A percentile compares a stretch with the other conserved stretches of the same genome.
Evolutionary conservation across 345 rosid genomes (phyloP).

Genomic region (Populus nigra): DNA sequence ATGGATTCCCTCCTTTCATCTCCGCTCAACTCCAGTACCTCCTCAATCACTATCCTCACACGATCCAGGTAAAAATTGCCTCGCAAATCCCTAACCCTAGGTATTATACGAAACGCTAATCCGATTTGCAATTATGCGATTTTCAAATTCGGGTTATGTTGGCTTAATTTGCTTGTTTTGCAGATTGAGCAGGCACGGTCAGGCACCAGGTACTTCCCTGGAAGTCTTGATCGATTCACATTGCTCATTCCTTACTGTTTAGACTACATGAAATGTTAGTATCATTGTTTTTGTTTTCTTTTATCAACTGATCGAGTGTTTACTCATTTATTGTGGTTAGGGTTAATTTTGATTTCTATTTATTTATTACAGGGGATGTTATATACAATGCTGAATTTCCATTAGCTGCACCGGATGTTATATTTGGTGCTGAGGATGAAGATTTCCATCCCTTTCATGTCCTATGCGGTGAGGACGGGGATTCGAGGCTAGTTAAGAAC

Average conservation of each 20-base stretch:
- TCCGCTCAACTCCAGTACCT: constrained; percentile 85
- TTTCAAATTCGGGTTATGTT: constrained; percentile 15
- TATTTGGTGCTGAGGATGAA: constrained; percentile 81
- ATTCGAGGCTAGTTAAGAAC: constrained; percentile 22
- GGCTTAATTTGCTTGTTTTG: constrained; percentile 11
- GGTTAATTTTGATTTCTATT: neutral
- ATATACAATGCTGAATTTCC: constrained; percentile 80
- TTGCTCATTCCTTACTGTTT: constrained; percentile 86
- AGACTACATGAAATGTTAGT: constrained; percentile 76
- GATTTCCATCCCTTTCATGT: constrained; percentile 55
- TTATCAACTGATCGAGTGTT: neutral
- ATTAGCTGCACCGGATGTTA: constrained; percentile 66
- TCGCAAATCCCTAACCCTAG: neutral
- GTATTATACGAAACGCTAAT: neutral
- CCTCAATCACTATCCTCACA: constrained; percentile 52
- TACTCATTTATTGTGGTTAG: neutral
- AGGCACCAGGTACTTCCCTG: constrained; percentile 59
- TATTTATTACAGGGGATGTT: constrained; percentile 65
- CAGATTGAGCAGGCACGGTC: constrained; percentile 86
- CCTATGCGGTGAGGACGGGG: constrained; percentile 33
- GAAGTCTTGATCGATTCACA: constrained; percentile 74
- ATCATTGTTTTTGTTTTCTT: neutral
- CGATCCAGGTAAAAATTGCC: constrained; percentile 52
- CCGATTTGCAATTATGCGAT: neutral
- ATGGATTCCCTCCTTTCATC: constrained; percentile 66